Evolutionary conservation across 1,139 yeast genomes (phyloP), one percentile per base, ranked within the genome.

Genomic region (Blastobotrys aristatus): DNA sequence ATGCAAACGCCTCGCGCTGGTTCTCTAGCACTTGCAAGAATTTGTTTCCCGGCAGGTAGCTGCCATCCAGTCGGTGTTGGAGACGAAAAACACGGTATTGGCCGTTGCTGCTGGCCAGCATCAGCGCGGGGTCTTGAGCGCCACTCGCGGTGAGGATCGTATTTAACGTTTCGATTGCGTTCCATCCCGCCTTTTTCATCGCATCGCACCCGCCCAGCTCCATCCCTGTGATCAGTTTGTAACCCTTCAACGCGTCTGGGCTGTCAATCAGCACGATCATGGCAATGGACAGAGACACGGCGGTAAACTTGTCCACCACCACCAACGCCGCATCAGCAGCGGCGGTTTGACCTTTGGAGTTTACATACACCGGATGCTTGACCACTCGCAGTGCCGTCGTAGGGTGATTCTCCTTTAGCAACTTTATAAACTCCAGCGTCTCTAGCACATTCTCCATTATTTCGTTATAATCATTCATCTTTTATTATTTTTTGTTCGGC

Each of bases 91-190:
- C 24, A 4, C n/a, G 21, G 18, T 34, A 34, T n/a, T 18, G 21
- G n/a, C 38, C 38, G 24, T 34, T 34, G 26, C 14, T 18, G 22
- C 22, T 34, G 16, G 38, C 38, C 26, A 34, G 24, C 38, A 34
- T 34, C 24, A 34, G 18, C 3, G 38, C 38, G 3, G 38, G 38
- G 24, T 34, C 18, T 17, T 34, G n/a, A 4, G 38, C 26, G 11
- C 24, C 38, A 34, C 38, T 34, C 2, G 38, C 38, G 2, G 24
- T n/a, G 6, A 18, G 16, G 24, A 18, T 13, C 22, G n/a, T 24
- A n/a, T 20, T 20, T 4, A 34, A 34, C 24, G 21, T 18, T 18
- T 34, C 24, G 8, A 34, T 14, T 4, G 24, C 26, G 2, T 20
- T 5, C 38, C 38, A 34, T 6, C 27, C 27, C 5, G 27, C 27